Conservation (phyloP, 345 rosid genomes). For the Rhizophora apiculata region DNA sequence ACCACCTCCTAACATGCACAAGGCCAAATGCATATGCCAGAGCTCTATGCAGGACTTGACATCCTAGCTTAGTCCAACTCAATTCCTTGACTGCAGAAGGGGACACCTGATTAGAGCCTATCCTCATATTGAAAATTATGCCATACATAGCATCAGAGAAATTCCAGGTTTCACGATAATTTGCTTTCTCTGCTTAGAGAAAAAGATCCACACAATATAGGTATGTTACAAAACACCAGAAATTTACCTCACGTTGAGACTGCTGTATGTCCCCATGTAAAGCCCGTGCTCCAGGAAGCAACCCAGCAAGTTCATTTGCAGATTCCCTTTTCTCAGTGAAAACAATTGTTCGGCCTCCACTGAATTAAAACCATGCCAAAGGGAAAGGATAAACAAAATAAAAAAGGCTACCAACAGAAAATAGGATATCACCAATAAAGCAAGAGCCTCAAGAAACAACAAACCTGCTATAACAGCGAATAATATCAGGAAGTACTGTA, state of each 20-base stretch:
- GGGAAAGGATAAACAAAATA: background rate
- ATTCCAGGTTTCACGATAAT: too few species aligned
- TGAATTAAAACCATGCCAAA: slow-evolving; percentile 29
- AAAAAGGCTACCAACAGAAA: background rate
- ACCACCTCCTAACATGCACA: too few species aligned
- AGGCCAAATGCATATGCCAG: background rate
- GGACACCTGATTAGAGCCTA: background rate
- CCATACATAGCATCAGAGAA: background rate
- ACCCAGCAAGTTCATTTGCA: slow-evolving; percentile 85
- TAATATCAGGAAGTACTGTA: slow-evolving; percentile 83
- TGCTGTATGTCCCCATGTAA: slow-evolving; percentile 96
- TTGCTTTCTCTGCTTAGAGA: background rate
- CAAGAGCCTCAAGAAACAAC: slow-evolving; percentile 8
- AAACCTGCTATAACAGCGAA: slow-evolving; percentile 91
- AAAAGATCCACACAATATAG: background rate
- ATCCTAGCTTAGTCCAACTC: background rate
- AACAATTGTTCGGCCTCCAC: slow-evolving; percentile 91
- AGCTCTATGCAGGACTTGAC: background rate
- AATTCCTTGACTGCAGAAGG: background rate
- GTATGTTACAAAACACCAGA: background rate
- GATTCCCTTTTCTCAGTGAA: slow-evolving; percentile 84
- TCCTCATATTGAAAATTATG: background rate
- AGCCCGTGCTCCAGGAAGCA: slow-evolving; percentile 79
- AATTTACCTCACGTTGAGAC: slow-evolving; percentile 79
- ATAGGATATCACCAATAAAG: background rate